Conservation (phyloP, 2,329 filamentous ascomycete genomes). For the Fonsecaea pugnacius region DNA sequence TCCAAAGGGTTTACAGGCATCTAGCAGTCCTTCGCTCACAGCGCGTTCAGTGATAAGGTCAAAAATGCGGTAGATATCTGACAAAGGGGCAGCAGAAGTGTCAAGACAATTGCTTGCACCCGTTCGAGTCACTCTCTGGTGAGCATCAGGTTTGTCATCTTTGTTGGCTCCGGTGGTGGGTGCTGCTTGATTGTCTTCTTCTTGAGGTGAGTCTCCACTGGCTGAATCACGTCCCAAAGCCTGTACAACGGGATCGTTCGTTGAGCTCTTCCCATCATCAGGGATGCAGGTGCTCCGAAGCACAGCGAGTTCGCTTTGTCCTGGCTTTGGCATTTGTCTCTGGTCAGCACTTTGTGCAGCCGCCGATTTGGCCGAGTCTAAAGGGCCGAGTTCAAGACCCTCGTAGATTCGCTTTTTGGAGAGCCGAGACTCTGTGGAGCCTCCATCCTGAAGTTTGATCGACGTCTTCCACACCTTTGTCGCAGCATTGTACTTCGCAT, state of each 20-base stretch:
- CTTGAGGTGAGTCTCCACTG: background rate
- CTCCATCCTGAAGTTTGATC: background rate
- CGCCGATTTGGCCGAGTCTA: background rate
- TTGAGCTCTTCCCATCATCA: background rate
- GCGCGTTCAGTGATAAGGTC: conserved; percentile 48
- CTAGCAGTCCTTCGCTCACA: conserved; percentile 39
- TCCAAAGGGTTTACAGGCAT: conserved; percentile 45
- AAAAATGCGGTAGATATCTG: conserved; percentile 56
- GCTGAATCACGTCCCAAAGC: background rate
- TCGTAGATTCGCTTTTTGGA: conserved; percentile 5
- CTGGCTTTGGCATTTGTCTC: background rate
- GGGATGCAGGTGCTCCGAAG: conserved; percentile 1
- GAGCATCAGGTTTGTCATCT: background rate
- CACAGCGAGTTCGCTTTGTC: background rate
- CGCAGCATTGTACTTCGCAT: background rate
- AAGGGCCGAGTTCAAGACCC: background rate
- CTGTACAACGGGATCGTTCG: background rate
- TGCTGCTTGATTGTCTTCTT: background rate
- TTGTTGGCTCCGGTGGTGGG: background rate
- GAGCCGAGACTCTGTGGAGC: background rate
- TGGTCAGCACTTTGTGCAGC: background rate
- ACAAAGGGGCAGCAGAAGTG: conserved; percentile 48
- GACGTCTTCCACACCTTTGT: background rate
- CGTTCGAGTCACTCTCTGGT: background rate
- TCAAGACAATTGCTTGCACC: conserved; percentile 24